Evolutionary conservation across 257 asterid genomes (phyloP).

Genomic region (Solanum pinnatisectum): DNA sequence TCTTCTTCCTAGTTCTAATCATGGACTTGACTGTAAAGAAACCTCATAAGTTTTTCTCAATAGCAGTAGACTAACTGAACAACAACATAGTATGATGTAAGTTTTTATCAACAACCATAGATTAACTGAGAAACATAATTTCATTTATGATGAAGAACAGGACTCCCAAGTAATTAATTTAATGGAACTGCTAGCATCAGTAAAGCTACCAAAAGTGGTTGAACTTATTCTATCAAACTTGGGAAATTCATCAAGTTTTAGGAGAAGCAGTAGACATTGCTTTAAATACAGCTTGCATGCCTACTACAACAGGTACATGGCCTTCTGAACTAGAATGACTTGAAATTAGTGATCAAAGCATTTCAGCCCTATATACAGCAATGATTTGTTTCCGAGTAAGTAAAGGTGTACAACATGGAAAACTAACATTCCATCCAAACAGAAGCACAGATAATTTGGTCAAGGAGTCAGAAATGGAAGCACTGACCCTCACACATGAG

Average conservation of each 20-base stretch:
- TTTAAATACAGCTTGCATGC: not conserved
- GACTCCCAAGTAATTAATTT: not conserved
- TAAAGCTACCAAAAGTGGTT: not conserved
- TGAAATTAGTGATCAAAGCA: not conserved
- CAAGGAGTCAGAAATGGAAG: not conserved
- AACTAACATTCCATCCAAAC: not conserved
- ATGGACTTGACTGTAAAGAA: not conserved
- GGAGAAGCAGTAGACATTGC: not conserved
- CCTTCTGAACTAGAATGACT: not conserved
- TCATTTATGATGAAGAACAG: not conserved
- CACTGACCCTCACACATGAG: not conserved
- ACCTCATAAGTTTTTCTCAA: not conserved
- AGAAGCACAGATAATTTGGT: not conserved
- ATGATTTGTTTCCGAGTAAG: not conserved
- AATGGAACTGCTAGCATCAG: not conserved
- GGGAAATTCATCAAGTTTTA: not conserved
- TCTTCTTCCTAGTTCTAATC: not conserved
- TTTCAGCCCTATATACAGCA: not conserved
- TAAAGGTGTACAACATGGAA: not conserved
- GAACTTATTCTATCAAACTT: not conserved
- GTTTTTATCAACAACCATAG: not conserved
- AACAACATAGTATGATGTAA: not conserved
- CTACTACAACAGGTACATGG: not conserved
- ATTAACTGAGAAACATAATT: not conserved
- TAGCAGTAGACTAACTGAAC: not conserved